Evolutionary conservation across 805 yeast species (phyloP), one percentile per base, ranked within the genome.

Genomic region (Aciculoconidium aculeatum): DNA sequence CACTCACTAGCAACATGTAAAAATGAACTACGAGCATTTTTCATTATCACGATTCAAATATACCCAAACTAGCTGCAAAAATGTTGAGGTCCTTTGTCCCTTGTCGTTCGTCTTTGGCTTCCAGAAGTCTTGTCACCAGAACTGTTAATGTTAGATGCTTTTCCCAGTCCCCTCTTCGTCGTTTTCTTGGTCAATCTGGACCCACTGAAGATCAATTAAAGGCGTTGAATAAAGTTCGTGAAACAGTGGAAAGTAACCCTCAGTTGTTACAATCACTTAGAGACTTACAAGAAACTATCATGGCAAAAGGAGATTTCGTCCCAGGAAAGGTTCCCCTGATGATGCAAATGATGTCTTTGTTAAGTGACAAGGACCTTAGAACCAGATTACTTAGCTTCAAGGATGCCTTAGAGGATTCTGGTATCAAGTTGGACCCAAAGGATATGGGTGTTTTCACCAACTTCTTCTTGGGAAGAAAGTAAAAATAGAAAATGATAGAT

Each of bases 321-420:
- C 53, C 42, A 7, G 49, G 51, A n/a, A 36, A 51, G 29, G 55
- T 55, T 6, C 65, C 65, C 2, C 51, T 56, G 12, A 41, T 61
- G 47, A 39, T 54, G 36, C 49, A 59, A 30, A 42, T 64, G 52
- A 54, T 62, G 51, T 52, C 49, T 34, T 45, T 64, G 21, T 45
- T 61, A 29, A 42, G 61, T 21, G 63, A 62, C 29, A 48, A 47
- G 32, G 65, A 60, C 8, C 56, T 61, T 6, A 53, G 59, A 28
- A 48, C 41, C 8, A 43, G 45, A 25, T 43, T 60, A 15, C 31
- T 38, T 5, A 45, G 49, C 21, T 44, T 63, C 34, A 53, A 56
- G 36, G 41, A 35, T 11, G 46, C 53, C 16, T 48, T 63, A 21
- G 61, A 61, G 14, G 47, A 47, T 23, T 51, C 58, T 5, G 51